Conservation (phyloP, 352 stramenopile genomes). For the Phytophthora cryptogea region DNA sequence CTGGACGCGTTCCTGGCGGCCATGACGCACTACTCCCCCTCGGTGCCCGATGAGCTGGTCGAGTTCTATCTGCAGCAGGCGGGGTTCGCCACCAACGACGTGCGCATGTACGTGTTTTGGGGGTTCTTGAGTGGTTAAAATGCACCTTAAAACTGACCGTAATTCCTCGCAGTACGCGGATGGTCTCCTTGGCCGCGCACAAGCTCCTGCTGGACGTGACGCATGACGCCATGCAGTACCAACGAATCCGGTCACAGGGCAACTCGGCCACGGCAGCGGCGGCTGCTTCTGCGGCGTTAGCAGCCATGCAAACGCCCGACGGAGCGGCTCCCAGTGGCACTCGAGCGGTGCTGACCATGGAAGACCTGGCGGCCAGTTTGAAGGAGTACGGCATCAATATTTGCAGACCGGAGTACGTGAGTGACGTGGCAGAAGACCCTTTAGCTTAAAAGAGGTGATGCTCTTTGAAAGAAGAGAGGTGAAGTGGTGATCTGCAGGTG, state of each 20-base stretch:
- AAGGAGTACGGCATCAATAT: conserved; percentile 85
- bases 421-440: conserved; percentile 52
- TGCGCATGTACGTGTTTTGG: conserved; percentile 57
- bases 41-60: conserved; percentile 74
- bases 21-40: conserved; percentile 64
- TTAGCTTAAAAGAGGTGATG: conserved; percentile 5
- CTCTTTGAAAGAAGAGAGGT: no score
- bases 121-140: not conserved
- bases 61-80: conserved; percentile 77
- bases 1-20: conserved; percentile 71
- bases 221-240: conserved; percentile 82
- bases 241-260: conserved; percentile 61
- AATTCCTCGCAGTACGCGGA: conserved; percentile 45
- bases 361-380: conserved; percentile 74
- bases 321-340: conserved; percentile 21
- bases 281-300: conserved; percentile 6
- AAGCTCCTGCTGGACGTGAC: conserved; percentile 84
- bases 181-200: conserved; percentile 73
- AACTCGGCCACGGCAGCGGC: conserved; percentile 9
- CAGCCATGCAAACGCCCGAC: conserved; percentile 10
- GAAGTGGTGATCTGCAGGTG: not conserved
- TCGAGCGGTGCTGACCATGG: conserved; percentile 66
- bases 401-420: conserved; percentile 83
- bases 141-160: conserved; percentile 4
- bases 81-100: conserved; percentile 70